A percentile compares a stretch with the other conserved stretches of the same genome.
phyloP scores from a whole-genome alignment of 768 basidiomycete genomes.

The Neoboletus subvelutipes region DNA sequence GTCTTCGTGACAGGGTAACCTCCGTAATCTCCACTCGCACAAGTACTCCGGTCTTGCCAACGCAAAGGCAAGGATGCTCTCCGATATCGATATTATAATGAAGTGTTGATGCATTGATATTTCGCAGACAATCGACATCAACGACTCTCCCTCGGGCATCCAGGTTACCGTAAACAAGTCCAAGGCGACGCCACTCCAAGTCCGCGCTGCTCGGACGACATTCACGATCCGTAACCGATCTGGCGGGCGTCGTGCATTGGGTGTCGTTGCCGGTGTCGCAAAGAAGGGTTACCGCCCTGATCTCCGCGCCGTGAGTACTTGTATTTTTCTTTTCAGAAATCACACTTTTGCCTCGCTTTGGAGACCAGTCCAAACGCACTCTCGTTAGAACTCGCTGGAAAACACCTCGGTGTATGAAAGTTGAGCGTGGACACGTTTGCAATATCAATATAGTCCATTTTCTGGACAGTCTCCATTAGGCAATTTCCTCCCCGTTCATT shows the following conservation, averaged over 20 bases:
- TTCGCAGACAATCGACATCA: slow-evolving; percentile 63
- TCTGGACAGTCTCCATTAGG: slow-evolving; percentile 22
- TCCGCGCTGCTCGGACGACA: slow-evolving; percentile 48
- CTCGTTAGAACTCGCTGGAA: slow-evolving; percentile 93
- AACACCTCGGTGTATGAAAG: slow-evolving; percentile 67
- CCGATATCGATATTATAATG: neutral
- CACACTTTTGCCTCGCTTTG: neutral
- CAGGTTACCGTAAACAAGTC: slow-evolving; percentile 65
- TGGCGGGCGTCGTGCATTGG: slow-evolving; percentile 67
- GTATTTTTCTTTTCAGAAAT: neutral
- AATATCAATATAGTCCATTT: slow-evolving; percentile 46
- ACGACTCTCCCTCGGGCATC: slow-evolving; percentile 53
- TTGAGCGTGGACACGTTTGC: slow-evolving; percentile 94
- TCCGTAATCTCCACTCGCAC: slow-evolving; percentile 84
- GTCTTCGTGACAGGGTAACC: slow-evolving; percentile 62
- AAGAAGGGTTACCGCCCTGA: slow-evolving; percentile 78
- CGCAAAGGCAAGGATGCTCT: slow-evolving; percentile 55
- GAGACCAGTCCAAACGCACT: slow-evolving; percentile 50
- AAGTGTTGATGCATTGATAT: neutral
- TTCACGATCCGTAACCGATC: slow-evolving; percentile 64
- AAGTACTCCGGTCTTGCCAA: slow-evolving; percentile 92
- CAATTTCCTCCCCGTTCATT: slow-evolving; percentile 30
- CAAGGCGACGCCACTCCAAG: slow-evolving; percentile 51
- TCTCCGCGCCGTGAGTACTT: slow-evolving; percentile 66
- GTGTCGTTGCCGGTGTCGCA: slow-evolving; percentile 57